phyloP scores from a whole-genome alignment of 2,329 filamentous ascomycete species.

The Colletotrichum sp. region DNA sequence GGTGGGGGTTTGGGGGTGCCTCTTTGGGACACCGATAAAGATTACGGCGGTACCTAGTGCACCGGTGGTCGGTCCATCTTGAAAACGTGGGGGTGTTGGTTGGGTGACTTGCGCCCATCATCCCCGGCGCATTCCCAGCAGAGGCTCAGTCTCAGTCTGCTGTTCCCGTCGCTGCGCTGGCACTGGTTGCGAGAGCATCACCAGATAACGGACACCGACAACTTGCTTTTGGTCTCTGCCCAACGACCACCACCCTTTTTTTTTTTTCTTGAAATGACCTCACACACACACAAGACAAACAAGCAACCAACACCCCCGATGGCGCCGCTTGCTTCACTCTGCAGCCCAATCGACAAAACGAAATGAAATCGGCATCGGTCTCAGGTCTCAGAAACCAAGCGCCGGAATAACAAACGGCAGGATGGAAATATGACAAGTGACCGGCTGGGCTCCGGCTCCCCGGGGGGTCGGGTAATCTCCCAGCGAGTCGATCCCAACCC shows the following conservation, averaged over 20 bases:
- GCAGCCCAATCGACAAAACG: not conserved
- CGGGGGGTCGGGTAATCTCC: not conserved
- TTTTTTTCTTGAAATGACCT: not conserved
- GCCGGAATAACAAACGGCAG: not conserved
- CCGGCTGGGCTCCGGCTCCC: not conserved
- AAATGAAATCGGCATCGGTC: not conserved
- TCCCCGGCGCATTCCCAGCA: not conserved
- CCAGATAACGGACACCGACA: not conserved
- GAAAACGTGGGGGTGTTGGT: not conserved
- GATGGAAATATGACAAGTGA: not conserved
- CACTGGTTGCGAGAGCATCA: not conserved
- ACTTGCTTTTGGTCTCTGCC: not conserved
- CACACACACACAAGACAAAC: not conserved
- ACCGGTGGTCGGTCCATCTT: not conserved
- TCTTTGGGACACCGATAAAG: not conserved
- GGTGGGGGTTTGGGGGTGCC: not conserved
- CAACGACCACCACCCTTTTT: not conserved
- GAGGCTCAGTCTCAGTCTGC: not conserved
- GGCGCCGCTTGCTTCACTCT: not conserved
- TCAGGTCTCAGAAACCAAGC: not conserved
- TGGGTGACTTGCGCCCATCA: not conserved
- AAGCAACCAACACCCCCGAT: not conserved
- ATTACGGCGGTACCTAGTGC: not conserved
- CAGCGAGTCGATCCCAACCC: not conserved
- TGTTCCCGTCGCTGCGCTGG: not conserved